Evolutionary conservation across 148 eudicot species (phyloP).

Genomic region (Camellia lanceoleosa): DNA sequence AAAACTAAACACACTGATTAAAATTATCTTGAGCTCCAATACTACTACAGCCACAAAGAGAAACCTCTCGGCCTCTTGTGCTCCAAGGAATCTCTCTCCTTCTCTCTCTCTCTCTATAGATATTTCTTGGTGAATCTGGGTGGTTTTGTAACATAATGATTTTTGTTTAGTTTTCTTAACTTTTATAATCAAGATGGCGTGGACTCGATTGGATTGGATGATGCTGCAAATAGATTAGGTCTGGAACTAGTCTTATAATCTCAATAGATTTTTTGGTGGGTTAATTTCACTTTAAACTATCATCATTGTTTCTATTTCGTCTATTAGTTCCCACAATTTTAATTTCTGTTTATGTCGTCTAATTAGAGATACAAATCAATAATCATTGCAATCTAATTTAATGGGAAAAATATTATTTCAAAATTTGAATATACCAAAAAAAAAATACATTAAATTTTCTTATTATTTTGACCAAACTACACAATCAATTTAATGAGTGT

Average conservation of each 20-base stretch:
- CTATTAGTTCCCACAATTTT: too few species aligned
- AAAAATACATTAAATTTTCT: too few species aligned
- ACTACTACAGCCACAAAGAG: slow-evolving; percentile 54
- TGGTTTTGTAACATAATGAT: background rate
- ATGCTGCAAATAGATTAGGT: slow-evolving; percentile 78
- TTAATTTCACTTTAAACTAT: too few species aligned
- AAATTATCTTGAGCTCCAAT: slow-evolving; percentile 5
- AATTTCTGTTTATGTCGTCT: too few species aligned
- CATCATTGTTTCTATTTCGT: too few species aligned
- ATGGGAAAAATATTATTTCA: too few species aligned
- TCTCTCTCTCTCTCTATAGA: background rate
- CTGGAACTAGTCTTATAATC: background rate
- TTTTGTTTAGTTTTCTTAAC: slow-evolving; percentile 55
- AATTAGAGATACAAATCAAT: too few species aligned
- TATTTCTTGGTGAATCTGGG: background rate
- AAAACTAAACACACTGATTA: too few species aligned
- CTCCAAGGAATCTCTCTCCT: slow-evolving; percentile 54
- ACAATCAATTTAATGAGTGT: too few species aligned
- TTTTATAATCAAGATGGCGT: slow-evolving; percentile 71
- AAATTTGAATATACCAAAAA: too few species aligned
- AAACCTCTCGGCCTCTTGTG: slow-evolving; percentile 73
- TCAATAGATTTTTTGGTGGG: background rate
- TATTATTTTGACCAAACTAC: too few species aligned
- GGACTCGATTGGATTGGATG: slow-evolving; percentile 69
- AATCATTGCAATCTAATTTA: too few species aligned